Evolutionary conservation across 345 rosid species (phyloP).

Genomic region (Garcia nutans): DNA sequence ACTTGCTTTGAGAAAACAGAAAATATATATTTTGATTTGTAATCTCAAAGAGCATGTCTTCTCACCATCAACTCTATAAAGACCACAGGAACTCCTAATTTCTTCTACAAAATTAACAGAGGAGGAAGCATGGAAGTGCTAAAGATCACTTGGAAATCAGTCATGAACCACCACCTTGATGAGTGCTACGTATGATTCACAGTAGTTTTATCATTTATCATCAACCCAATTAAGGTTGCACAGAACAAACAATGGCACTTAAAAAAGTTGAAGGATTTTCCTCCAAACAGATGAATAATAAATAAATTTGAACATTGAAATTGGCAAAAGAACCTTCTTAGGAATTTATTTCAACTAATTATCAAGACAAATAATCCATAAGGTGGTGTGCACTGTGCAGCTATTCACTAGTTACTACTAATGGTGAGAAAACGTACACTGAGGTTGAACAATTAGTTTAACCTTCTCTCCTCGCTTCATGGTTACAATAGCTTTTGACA

Average conservation of each 20-base stretch:
- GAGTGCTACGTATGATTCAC: no score
- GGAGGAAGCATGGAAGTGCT: neutral
- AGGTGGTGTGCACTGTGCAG: neutral
- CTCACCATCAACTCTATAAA: neutral
- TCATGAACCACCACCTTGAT: neutral
- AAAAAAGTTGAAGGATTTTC: neutral
- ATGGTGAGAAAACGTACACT: conserved; percentile 34
- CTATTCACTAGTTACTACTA: neutral
- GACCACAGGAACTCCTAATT: neutral
- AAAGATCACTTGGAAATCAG: neutral
- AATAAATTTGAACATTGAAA: neutral
- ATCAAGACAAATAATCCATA: neutral
- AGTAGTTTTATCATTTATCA: neutral
- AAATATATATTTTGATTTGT: neutral
- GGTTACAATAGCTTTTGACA: conserved; percentile 48
- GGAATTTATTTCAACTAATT: neutral
- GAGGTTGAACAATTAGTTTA: conserved; percentile 50
- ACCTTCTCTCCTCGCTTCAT: conserved; percentile 57
- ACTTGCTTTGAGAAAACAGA: neutral
- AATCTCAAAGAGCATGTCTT: neutral
- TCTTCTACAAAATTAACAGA: neutral
- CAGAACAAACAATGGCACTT: neutral
- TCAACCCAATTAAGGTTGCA: neutral
- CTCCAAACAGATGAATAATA: neutral
- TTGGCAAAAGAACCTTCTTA: neutral